Evolutionary conservation across 306 rosid genomes (phyloP), one percentile per base, ranked within the genome.

Genomic region (Urtica urens): DNA sequence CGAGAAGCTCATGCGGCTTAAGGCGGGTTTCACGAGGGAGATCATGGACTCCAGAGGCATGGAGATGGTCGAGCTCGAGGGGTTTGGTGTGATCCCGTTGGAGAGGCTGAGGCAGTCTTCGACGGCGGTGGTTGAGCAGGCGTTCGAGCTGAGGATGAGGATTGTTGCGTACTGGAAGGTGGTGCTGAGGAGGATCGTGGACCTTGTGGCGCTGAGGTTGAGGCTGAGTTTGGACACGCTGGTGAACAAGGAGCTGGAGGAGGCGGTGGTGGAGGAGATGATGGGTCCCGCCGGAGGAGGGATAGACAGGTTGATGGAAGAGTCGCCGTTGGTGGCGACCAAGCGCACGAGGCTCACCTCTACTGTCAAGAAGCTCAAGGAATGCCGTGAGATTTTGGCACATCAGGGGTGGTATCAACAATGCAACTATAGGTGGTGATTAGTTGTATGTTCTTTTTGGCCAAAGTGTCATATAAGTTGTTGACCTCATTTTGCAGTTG

Each of bases 111-210:
- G 64, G 54, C 31, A 35, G 5, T 26, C 38, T 20, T 3, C n/a
- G n/a, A n/a, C 20, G 0, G 0, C 1, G 23, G 10, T 53, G 13
- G 29, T 65, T 1, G 4, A 1, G 15, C 65, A 78, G 16, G 73
- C 78, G 0, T 79, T 49, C 45, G 94, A 83, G 17, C 13, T 79
- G 57, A 73, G 76, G 23, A 71, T 72, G 42, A 63, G 84, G 4
- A 63, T 76, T 56, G 56, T 61, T 0, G 69, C 94, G 0, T 79
- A 77, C 23, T 80, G 94, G 84, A 73, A 28, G 47, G 57, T 77
- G 4, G 84, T 77, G 8, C 0, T 44, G 57, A 63, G 52, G 31
- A 62, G 81, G 55, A 18, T 77, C 2, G 75, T 71, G 33, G 84
- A 80, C n/a, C 59, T 12, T 24, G 52, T 57, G 35, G 81, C 83